Evolutionary conservation across 2,329 filamentous ascomycete species (phyloP), one percentile per base, ranked within the genome.

Genomic region (Alternaria viburni): DNA sequence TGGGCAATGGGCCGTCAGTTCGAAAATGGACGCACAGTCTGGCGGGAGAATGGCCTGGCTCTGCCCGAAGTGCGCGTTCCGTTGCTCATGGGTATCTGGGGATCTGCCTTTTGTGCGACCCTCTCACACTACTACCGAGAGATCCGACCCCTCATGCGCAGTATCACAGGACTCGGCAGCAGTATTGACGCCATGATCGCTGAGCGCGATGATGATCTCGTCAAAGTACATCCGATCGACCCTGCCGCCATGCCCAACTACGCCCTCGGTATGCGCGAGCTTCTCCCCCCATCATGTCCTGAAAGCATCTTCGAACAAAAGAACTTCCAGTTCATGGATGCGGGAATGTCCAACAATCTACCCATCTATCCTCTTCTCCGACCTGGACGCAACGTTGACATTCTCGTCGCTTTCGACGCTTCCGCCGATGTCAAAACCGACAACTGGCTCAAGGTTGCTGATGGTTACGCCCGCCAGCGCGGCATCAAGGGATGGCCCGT

Each of bases 341-440:
- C 96, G 2, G 96, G 96, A 54, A 99, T 99, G 96, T 96, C 92
- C 68, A 98, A 99, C 78, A 99, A 99, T 75, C 85, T 99, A 9
- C 96, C 96, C 2, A 94, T 98, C 45, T 99, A 99, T 77, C 96
- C 96, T 0, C 86, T 98, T 4, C 88, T 99, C 17, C 89, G 96
- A 11, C 93, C 93, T 0, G 95, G 94, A 3, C 88, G 96, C 36
- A 87, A 97, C 60, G 90, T 99, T 6, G 96, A 99, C 72, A 86
- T 99, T 46, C 84, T 98, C 49, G 88, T 99, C 49, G 93, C 94
- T 4, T 99, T 99, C 77, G 96, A 99, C 78, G 93, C 93, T 4
- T 97, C 93, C 1, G 94, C 94, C 19, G 96, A 99, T 71, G 92
- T 97, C 63, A 93, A 91, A 76, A 92, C 91, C 6, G 94, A 97